Evolutionary conservation across 2,329 filamentous ascomycete genomes (phyloP).

Genomic region (Penicillium griseofulvum): DNA sequence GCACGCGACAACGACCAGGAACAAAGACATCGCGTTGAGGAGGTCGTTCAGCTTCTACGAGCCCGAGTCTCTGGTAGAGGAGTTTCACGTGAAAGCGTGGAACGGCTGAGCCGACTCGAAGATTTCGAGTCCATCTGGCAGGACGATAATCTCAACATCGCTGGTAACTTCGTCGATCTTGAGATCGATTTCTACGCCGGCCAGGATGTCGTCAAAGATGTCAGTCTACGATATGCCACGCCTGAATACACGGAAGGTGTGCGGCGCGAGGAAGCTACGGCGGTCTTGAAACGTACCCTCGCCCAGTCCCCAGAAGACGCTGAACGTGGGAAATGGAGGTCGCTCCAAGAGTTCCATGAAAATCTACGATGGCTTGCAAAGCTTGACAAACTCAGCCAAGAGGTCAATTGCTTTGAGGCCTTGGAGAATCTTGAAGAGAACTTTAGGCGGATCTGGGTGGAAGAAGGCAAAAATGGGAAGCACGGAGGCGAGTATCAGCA

Average conservation of each 20-base stretch:
- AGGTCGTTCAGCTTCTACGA: conserved; percentile 42
- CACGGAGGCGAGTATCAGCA: conserved; percentile 36
- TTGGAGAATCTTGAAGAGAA: conserved; percentile 45
- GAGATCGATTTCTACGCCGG: conserved; percentile 46
- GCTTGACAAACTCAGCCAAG: conserved; percentile 44
- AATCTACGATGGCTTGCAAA: conserved; percentile 47
- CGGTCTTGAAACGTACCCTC: conserved; percentile 43
- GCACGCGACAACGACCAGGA: conserved; percentile 44
- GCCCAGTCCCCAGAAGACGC: conserved; percentile 33
- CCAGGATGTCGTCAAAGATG: conserved; percentile 43
- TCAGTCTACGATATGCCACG: conserved; percentile 45
- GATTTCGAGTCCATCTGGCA: conserved; percentile 49
- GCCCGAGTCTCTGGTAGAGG: conserved; percentile 43
- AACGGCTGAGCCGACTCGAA: conserved; percentile 43
- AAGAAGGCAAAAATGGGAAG: conserved; percentile 36
- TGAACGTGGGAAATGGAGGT: conserved; percentile 36
- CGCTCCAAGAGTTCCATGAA: conserved; percentile 39
- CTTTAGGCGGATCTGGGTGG: conserved; percentile 44
- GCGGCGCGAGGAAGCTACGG: conserved; percentile 43
- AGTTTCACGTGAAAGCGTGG: conserved; percentile 44
- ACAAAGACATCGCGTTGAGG: conserved; percentile 40
- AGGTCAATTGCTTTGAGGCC: conserved; percentile 48
- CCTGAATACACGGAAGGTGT: conserved; percentile 42
- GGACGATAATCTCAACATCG: conserved; percentile 47
- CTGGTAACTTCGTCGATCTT: conserved; percentile 47